Percentiles rank a stretch among this genome's conserved stretches.
Conservation (phyloP, 495 filamentous ascomycete genomes). For the Collariella sp. region DNA sequence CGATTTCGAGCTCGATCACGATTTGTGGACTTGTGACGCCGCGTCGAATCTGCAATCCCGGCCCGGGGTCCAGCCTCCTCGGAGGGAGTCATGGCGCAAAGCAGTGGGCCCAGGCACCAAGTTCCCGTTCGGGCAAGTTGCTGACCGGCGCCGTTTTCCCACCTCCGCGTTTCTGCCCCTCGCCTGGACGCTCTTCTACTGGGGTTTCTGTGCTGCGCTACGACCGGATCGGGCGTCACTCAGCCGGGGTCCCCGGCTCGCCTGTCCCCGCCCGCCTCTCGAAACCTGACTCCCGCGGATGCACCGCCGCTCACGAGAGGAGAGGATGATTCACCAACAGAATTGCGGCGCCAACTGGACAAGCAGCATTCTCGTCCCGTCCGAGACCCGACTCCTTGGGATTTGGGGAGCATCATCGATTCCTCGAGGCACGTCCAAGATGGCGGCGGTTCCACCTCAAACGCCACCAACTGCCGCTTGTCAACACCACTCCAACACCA, state of each 20-base stretch:
- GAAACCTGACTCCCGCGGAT: background rate
- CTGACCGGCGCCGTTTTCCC: slow-evolving; percentile 24
- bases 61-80: slow-evolving; percentile 10
- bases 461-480: too few species aligned
- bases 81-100: slow-evolving; percentile 12
- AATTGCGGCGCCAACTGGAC: background rate
- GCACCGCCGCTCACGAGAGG: background rate
- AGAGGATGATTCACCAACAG: background rate
- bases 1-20: slow-evolving; percentile 2
- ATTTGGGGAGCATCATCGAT: background rate
- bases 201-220: slow-evolving; percentile 16
- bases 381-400: background rate
- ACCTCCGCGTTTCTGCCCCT: slow-evolving; percentile 23
- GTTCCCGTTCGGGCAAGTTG: slow-evolving; percentile 30
- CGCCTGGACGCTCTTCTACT: slow-evolving; percentile 6
- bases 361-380: background rate
- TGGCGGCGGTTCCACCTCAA: too few species aligned
- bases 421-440: too few species aligned
- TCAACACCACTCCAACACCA: too few species aligned
- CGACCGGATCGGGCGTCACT: slow-evolving; percentile 24
- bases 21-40: slow-evolving; percentile 4
- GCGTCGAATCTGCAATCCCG: background rate
- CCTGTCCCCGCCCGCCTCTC: background rate
- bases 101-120: slow-evolving; percentile 19
- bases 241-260: slow-evolving; percentile 1